A percentile compares a stretch with the other conserved stretches of the same genome.
phyloP scores from a whole-genome alignment of 176 grass and related monocot genomes.

The Musa acuminata region DNA sequence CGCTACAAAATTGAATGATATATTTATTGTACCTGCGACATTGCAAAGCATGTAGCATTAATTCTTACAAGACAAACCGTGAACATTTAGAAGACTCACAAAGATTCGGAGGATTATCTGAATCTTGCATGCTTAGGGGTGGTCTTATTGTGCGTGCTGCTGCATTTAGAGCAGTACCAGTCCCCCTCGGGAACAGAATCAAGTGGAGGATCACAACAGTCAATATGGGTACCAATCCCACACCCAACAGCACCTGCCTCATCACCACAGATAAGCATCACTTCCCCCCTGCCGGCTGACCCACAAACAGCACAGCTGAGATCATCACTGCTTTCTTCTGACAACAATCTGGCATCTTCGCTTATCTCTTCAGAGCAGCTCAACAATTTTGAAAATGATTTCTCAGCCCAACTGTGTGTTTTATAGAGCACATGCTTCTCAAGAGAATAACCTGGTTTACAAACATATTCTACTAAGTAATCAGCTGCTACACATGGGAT shows the following conservation, averaged over 20 bases:
- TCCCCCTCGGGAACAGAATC: conserved; percentile 45
- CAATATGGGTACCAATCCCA: conserved; percentile 63
- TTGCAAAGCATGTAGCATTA: not conserved
- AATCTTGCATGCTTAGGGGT: conserved; percentile 8
- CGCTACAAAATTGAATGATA: no score
- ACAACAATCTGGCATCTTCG: not conserved
- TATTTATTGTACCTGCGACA: not conserved
- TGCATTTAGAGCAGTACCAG: conserved; percentile 64
- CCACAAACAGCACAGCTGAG: conserved; percentile 45
- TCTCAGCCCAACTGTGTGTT: conserved; percentile 39
- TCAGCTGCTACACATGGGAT: conserved; percentile 58
- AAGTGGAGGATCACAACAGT: conserved; percentile 72
- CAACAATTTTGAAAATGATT: conserved; percentile 43
- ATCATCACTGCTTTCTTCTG: conserved; percentile 23
- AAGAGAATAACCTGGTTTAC: conserved; percentile 53
- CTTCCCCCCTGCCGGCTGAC: conserved; percentile 39
- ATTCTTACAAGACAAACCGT: not conserved
- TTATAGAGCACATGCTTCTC: conserved; percentile 65
- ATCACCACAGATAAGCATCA: conserved; percentile 81
- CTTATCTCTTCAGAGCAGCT: conserved; percentile 43
- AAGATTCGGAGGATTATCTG: conserved; percentile 22
- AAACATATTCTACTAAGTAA: conserved; percentile 72
- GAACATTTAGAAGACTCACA: not conserved
- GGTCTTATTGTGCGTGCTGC: not conserved
- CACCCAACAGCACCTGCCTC: conserved; percentile 44